A percentile compares a stretch with the other conserved stretches of the same genome.
These are phyloP conservation scores for Saxophila tyrrhenica DNA, from an alignment of 495 filamentous ascomycete genomes.

Conservation along the genomic window DNA sequence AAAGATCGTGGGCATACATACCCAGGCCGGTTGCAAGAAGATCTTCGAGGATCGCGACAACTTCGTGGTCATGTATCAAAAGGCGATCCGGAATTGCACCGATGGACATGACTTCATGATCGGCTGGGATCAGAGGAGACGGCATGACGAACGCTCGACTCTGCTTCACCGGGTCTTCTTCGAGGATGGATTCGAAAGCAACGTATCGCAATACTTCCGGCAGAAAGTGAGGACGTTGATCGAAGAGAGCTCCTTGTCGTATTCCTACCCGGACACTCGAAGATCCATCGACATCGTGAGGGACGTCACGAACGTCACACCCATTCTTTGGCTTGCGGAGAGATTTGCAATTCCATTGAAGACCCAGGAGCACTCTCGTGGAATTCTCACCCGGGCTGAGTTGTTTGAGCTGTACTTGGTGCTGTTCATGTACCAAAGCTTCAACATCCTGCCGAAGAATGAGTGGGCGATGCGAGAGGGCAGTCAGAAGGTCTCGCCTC, in stretches of 20 bases:
- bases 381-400: slow-evolving; percentile 16
- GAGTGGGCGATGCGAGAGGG: slow-evolving; percentile 27
- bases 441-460: slow-evolving; percentile 23
- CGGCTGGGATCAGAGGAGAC: slow-evolving; percentile 31
- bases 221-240: slow-evolving; percentile 28
- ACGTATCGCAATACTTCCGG: slow-evolving; percentile 28
- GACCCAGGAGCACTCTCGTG: slow-evolving; percentile 16
- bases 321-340: slow-evolving; percentile 24
- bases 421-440: slow-evolving; percentile 24
- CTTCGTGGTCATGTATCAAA: slow-evolving; percentile 33
- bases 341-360: slow-evolving; percentile 25
- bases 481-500: slow-evolving; percentile 17
- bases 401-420: slow-evolving; percentile 20
- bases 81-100: slow-evolving; percentile 23
- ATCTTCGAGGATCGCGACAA: slow-evolving; percentile 32
- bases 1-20: slow-evolving; percentile 26
- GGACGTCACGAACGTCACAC: slow-evolving; percentile 29
- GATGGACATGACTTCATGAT: slow-evolving; percentile 32
- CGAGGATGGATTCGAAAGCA: slow-evolving; percentile 31
- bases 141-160: slow-evolving; percentile 27
- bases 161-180: slow-evolving; percentile 31
- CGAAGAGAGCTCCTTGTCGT: slow-evolving; percentile 27
- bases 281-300: slow-evolving; percentile 34
- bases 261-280: slow-evolving; percentile 22
- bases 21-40: slow-evolving; percentile 31